Evolutionary conservation across 1,284 basidiomycete species (phyloP).

Genomic region (Puccinia hordei): DNA sequence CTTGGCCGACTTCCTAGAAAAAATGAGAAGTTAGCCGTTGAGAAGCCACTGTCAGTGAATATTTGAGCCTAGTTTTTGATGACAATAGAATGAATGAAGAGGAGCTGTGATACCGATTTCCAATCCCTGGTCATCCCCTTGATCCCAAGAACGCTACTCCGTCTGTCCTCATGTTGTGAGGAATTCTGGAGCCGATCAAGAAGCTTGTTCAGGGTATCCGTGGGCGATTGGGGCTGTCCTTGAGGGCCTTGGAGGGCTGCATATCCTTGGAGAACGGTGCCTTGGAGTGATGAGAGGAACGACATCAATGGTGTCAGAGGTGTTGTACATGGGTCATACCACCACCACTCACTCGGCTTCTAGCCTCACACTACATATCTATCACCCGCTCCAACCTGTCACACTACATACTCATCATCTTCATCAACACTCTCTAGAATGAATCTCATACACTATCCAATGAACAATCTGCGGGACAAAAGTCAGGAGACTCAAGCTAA

Average conservation of each 20-base stretch:
- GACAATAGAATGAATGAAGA: slow-evolving; percentile 55
- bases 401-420: too few relatives aligned
- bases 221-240: slow-evolving; percentile 69
- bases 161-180: slow-evolving; percentile 81
- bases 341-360: neutral
- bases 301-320: slow-evolving; percentile 30
- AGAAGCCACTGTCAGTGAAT: too few relatives aligned
- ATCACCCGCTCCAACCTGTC: neutral
- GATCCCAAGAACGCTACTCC: slow-evolving; percentile 84
- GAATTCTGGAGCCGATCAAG: slow-evolving; percentile 84
- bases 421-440: too few relatives aligned
- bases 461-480: too few relatives aligned
- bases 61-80: too few relatives aligned
- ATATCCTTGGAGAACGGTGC: slow-evolving; percentile 50
- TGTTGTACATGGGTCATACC: neutral
- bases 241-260: slow-evolving; percentile 51
- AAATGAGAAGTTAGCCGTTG: slow-evolving; percentile 3
- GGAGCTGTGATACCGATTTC: slow-evolving; percentile 65
- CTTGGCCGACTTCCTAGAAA: slow-evolving; percentile 71
- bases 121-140: slow-evolving; percentile 90
- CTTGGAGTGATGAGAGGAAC: slow-evolving; percentile 49
- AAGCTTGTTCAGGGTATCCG: slow-evolving; percentile 81
- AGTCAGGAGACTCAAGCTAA: too few relatives aligned
- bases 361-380: neutral
- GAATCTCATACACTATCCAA: too few relatives aligned